Base-by-base conservation (phyloP, 2,329 filamentous ascomycete species). In the Amesomyces nigricolor region DNA sequence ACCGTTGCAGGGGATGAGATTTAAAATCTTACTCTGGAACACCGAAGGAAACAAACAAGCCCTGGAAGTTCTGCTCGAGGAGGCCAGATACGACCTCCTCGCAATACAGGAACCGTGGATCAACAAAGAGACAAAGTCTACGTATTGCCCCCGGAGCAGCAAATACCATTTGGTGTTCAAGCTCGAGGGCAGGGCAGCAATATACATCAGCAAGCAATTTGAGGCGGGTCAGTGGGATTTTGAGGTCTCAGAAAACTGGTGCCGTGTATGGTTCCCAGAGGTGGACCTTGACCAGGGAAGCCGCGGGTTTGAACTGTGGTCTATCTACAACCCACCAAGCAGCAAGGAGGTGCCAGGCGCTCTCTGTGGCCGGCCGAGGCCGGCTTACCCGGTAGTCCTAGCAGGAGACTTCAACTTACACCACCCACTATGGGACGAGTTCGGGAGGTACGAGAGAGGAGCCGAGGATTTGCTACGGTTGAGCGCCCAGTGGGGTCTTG, bases 61-160 rank as follows among this genome's bases (percentile, higher is more conserved):
- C 7, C 35, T 52, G 10, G 29, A 52, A 39, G 30, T 52, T 16
- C 29, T 52, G n/a, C 29, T 52, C 2, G 42, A 52, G 17, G 50
- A 52, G 19, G 50, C 50, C 5, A 52, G 22, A 39, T 52, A 45
- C 42, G 29, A 52, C 50, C 32, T 52, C 42, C 17, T 52, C 3
- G 50, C 40, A n/a, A 19, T 52, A 29, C 30, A 52, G 26, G 50
- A 52, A 17, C 50, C 50, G 14, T 52, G 30, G 50, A 52, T 52
- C 32, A 52, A 52, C 17, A 35, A 10, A 22, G n/a, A 46, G 29
- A 52, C 50, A 11, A 52, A 39, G 43, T 52, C 42, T 10, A 46
- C 17, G 3, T 52, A 52, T 17, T 52, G 50, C 50, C 50, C 51
- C 6, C 10, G 43, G 43, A 53, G 51, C 43, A 40, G 43, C 35